Evolutionary conservation across 2,329 filamentous ascomycete species (phyloP).

Genomic region (Aspergillus fumigatus): DNA sequence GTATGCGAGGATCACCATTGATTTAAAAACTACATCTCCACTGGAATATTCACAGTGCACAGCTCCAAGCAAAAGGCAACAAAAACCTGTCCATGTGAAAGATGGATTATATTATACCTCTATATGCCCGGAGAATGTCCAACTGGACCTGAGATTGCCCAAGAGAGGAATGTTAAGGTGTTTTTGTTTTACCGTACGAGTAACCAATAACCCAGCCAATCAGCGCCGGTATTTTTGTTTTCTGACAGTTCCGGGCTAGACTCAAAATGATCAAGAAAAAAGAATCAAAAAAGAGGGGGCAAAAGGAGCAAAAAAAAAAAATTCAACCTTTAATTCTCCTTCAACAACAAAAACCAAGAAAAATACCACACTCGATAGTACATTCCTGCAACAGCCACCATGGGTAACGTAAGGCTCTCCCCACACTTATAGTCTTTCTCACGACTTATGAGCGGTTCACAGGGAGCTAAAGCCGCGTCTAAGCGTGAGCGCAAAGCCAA

Average conservation of each 20-base stretch:
- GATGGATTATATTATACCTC: too few relatives aligned
- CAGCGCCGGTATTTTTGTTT: not conserved
- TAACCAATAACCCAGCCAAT: not conserved
- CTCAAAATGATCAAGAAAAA: too few relatives aligned
- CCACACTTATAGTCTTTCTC: not conserved
- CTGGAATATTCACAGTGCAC: too few relatives aligned
- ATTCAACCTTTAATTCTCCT: not conserved
- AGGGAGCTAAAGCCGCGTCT: constrained; percentile 62
- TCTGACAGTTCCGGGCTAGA: not conserved
- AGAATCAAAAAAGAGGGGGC: not conserved
- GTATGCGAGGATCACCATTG: too few relatives aligned
- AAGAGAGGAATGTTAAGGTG: too few relatives aligned
- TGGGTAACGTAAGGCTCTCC: constrained; percentile 23
- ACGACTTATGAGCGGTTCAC: constrained; percentile 1
- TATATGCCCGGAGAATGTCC: too few relatives aligned
- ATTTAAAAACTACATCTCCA: too few relatives aligned
- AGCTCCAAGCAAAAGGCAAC: too few relatives aligned
- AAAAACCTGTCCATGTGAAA: too few relatives aligned
- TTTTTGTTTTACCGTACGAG: too few relatives aligned
- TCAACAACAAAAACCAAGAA: not conserved
- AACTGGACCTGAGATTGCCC: too few relatives aligned
- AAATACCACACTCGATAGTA: not conserved
- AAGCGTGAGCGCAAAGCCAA: constrained; percentile 70
- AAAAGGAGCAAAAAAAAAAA: not conserved
- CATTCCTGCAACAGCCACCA: constrained; percentile 3